Base-by-base conservation (phyloP, 2,329 filamentous ascomycete genomes). In the Penicillium brasilianum region DNA sequence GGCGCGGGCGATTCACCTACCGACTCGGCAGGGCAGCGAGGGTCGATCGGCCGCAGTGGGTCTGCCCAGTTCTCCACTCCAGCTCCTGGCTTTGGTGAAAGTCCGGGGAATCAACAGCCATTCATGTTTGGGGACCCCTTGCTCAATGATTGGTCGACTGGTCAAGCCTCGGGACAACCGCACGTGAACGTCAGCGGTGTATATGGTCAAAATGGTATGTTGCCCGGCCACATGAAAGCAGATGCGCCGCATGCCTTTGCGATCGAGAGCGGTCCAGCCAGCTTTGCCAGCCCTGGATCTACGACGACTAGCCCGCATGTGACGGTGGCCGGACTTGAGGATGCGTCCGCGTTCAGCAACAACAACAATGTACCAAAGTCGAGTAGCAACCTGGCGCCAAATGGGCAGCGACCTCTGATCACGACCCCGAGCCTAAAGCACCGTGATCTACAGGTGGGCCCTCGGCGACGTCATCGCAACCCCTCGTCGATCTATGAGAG, bases 401-500 rank as follows among this genome's bases (percentile, higher is more conserved):
- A 41, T 39, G 50, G 34, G 34, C 75, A 73, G 61, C 76, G 74
- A 43, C 74, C 77, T 18, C 65, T 73, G 39, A 76, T 81, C 51
- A 77, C 80, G 10, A 79, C 80, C 69, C 71, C 83, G 72, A 68
- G 77, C 50, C 66, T 81, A 54, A 80, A 79, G 58, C 73, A 77
- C 56, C 79, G 72, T 72, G 76, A 64, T 66, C 64, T 79, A 34
- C 74, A 77, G 37, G 63, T 73, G 20, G 69, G 66, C 10, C 59
- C 67, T 16, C 87, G 85, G 71, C 82, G 83, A 37, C 77, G 77
- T n/a, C 82, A 83, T 54, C 83, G 85, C 41, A 92, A 97, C 72
- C 90, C 93, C 5, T 93, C 92, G 0, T 86, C 87, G 52, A 92
- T 98, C 58, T 99, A 98, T 76, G 88, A 93, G 64, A 90, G 87